Base-by-base conservation (phyloP, 2,329 filamentous ascomycete species). In the Scytalidium lignicola region DNA sequence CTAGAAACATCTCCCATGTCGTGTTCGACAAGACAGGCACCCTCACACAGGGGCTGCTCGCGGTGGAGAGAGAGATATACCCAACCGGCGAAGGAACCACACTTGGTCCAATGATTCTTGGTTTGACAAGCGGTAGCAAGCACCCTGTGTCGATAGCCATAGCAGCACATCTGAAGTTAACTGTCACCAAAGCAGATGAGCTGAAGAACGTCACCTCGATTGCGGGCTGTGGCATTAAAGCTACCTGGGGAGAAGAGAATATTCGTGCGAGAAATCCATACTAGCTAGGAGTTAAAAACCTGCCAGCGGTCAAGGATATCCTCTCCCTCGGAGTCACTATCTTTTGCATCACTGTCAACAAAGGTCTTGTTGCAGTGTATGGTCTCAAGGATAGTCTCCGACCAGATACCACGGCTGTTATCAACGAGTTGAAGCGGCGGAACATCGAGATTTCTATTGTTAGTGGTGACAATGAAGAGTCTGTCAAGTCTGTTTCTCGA, bases 1-100 rank as follows among this genome's bases (percentile, higher is more conserved):
- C 79, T 0, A 70, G 76, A 47, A 83, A 79, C 51, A 69, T 78
- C 0, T 75, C 80, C 0, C 80, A 90, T 57, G 77, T 90, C 2
- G 75, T 92, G 0, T 86, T 92, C 56, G 87, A 92, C 70, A 92
- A 92, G 66, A 92, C 88, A 0, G 87, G 88, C 0, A 92, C 87
- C 0, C 63, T 92, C 8, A 91, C 87, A 0, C 62, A 71, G 21
- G 84, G 82, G 0, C 71, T 74, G 2, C 57, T 86, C n/a, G n/a
- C n/a, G n/a, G n/a, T n/a, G n/a, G n/a, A n/a, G n/a, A n/a, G n/a
- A n/a, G n/a, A n/a, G n/a, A 26, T 65, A 68, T 41, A 64, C 79
- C 48, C 62, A 63, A 51, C 20, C 62, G 46, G 63, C 75, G 58
- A 32, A 67, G 6, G 6, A 43, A 6, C 6, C 5, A 5, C 7